Base-by-base conservation (phyloP, 2,329 filamentous ascomycete species). In the Aspergillus costaricaensis region DNA sequence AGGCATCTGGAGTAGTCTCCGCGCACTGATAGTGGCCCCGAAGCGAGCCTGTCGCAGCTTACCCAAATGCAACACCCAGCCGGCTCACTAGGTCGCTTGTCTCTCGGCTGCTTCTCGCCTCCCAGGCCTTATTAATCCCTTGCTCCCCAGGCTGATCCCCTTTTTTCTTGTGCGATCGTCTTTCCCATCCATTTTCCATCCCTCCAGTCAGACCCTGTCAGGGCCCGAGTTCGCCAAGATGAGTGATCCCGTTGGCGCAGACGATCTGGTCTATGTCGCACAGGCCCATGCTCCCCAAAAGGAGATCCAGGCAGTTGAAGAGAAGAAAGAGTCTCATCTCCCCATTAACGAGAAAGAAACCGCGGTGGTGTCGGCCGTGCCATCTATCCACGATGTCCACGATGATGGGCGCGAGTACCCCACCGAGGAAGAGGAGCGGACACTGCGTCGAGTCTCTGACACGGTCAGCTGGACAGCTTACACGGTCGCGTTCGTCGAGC, bases 401-500 rank as follows among this genome's bases (percentile, higher is more conserved):
- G 67, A 67, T 8, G 53, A 61, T 17, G 55, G 54, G 8, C 60
- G 55, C 19, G 67, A 67, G 25, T 47, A 62, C 41, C 76, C 77
- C 3, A 78, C 70, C 1, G 67, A 67, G 0, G 70, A 76, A 17
- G 77, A 79, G 44, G 38, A 76, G 43, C 58, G 53, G 1, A 73
- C 67, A 19, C 68, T 79, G 7, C 76, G 74, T 43, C 74, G 76
- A 57, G 71, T 79, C 7, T 54, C 74, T 8, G 74, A 69, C 23
- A 67, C 66, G 4, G 85, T 92, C 62, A 86, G 86, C 54, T 87
- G 84, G 83, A 78, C 82, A 59, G 85, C 88, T 58, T 92, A 87
- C 77, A 87, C 86, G 32, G 85, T 92, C 62, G 89, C 88, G 53
- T 87, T 91, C 62, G 85, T 90, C 59, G 90, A 92, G 76, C 79